Percentiles rank a stretch among this genome's conserved stretches.
These are phyloP conservation scores for Eucalyptus decipiens DNA, from an alignment of 345 rosid species.

Conservation along the genomic window DNA sequence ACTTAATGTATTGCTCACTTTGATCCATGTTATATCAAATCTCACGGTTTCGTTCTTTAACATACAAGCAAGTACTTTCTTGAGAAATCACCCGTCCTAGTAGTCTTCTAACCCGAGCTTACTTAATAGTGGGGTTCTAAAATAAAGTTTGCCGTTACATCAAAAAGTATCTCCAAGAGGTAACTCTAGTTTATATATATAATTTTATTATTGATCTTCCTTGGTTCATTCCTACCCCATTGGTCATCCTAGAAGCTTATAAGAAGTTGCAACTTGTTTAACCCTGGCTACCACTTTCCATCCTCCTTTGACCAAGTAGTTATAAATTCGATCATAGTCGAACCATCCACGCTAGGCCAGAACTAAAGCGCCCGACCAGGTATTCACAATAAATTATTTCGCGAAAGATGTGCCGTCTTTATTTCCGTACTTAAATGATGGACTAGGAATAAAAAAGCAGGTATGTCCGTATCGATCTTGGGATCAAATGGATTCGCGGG, in stretches of 20 bases:
- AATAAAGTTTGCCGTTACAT: fast-evolving
- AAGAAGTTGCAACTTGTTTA: fast-evolving
- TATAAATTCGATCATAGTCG: fast-evolving
- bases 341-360: not conserved
- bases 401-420: not conserved
- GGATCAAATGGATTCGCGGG: not conserved
- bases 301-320: not conserved
- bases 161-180: fast-evolving
- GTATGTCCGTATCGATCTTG: not conserved
- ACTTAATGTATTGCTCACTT: not conserved
- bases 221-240: fast-evolving
- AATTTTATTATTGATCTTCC: no score
- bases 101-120: not conserved
- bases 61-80: fast-evolving
- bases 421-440: not conserved
- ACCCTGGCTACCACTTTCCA: not conserved
- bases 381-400: not conserved
- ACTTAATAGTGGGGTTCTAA: fast-evolving
- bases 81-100: fast-evolving
- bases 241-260: fast-evolving
- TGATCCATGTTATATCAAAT: not conserved
- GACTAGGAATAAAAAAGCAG: not conserved
- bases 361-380: not conserved
- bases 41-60: fast-evolving
- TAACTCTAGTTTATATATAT: fast-evolving